Conservation (phyloP, 2,329 filamentous ascomycete species). For the Aspergillus sp. region DNA sequence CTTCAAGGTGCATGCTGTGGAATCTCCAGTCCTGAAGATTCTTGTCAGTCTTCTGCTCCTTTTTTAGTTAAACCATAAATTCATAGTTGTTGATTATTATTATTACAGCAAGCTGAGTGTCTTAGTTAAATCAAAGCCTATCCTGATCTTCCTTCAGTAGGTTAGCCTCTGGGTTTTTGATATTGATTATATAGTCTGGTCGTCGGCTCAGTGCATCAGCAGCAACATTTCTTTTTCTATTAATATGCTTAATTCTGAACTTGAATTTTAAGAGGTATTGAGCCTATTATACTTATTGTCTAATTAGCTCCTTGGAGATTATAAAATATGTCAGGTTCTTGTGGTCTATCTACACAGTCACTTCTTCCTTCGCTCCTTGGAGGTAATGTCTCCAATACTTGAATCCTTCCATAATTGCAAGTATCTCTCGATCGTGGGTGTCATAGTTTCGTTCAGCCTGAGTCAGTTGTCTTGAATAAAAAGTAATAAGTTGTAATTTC, state of each 20-base stretch:
- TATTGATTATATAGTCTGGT: background rate
- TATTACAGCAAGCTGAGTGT: background rate
- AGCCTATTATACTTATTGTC: background rate
- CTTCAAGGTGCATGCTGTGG: background rate
- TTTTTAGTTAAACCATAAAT: background rate
- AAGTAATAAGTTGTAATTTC: background rate
- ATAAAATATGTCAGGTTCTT: background rate
- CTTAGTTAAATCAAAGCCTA: background rate
- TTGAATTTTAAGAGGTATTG: background rate
- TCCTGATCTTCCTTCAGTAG: background rate
- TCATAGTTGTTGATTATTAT: constrained; percentile 1
- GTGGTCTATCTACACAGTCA: background rate
- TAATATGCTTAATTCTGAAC: background rate
- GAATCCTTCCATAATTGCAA: background rate
- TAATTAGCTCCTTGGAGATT: background rate
- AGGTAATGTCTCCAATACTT: background rate
- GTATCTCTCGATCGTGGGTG: background rate
- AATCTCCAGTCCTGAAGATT: background rate
- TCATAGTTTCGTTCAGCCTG: background rate
- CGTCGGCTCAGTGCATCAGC: background rate
- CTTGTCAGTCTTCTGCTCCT: background rate
- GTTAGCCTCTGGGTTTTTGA: background rate
- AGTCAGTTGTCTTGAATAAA: background rate
- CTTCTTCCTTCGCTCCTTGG: background rate
- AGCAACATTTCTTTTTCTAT: background rate